Conservation (phyloP, 441 rosid genomes). For the Corymbia citriodora region DNA sequence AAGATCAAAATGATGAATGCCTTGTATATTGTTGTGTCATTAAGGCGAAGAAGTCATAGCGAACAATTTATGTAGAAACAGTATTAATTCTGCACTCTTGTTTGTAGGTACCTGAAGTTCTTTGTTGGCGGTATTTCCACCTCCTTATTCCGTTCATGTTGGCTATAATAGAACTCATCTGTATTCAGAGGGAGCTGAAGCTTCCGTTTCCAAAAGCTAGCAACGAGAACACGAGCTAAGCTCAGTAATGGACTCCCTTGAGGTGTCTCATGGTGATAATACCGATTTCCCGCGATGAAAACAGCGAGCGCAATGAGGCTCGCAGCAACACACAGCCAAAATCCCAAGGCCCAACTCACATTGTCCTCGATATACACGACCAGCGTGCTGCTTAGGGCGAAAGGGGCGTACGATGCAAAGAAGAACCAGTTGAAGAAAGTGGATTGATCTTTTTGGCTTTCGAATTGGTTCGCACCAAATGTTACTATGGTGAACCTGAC, state of each 20-base stretch:
- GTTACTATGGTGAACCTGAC: constrained; percentile 1
- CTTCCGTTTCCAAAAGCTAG: constrained; percentile 17
- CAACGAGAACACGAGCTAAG: constrained; percentile 23
- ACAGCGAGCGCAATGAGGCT: constrained; percentile 6
- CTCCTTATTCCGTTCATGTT: not conserved
- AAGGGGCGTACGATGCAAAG: not conserved
- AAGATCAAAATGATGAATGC: not conserved
- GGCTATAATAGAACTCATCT: constrained; percentile 4
- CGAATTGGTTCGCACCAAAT: constrained; percentile 11
- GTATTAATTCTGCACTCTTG: not conserved
- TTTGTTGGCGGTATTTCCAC: constrained; percentile 7
- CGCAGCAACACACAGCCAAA: constrained; percentile 10
- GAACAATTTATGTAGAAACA: not conserved
- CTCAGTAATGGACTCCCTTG: constrained; percentile 17
- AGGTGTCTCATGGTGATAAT: constrained; percentile 13
- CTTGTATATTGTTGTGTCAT: not conserved
- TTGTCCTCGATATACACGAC: constrained; percentile 17
- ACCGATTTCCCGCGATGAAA: constrained; percentile 11
- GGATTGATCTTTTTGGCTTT: not conserved
- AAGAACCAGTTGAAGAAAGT: constrained; percentile 16
- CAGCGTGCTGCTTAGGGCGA: not conserved
- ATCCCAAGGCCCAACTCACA: constrained; percentile 27
- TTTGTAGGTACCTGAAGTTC: constrained; percentile 12
- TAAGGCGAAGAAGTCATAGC: not conserved
- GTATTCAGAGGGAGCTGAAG: not conserved